Evolutionary conservation across 2,329 filamentous ascomycete genomes (phyloP), one percentile per base, ranked within the genome.

Genomic region (Cercospora sp.): DNA sequence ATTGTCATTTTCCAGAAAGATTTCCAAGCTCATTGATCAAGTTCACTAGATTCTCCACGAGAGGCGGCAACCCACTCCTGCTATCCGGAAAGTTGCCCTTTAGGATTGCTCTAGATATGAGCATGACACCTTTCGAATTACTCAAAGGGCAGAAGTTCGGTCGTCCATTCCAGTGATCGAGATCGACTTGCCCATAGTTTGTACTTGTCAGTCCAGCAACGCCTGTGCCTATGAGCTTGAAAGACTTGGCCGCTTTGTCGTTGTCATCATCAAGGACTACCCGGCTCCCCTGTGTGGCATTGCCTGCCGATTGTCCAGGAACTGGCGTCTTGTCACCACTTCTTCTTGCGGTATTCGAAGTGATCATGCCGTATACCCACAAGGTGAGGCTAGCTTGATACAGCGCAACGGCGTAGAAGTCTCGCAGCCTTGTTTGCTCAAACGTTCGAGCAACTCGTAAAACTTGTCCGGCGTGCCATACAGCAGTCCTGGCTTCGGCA

Each of bases 391-490:
- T 84, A 3, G 88, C 88, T 73, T 91, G 89, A 73, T 91, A 90
- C 0, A 91, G 83, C 0, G 86, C 87, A 8, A 91, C 85, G 0
- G 89, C 88, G 71, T 87, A 86, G 76, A 91, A 91, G 69, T 89
- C 87, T 57, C 86, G 85, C 16, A 76, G 63, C 42, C 68, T 65
- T 2, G 71, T 73, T 55, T 74, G 72, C 64, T 75, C 73, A 42
- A 75, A 75, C 2, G 45, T 60, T 12, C 71, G 65, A 5, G 88
- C 88, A 59, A 85, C 83, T 4, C 87, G 84, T 8, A 91, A 75
- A 1, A 90, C 82, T 75, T 91, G 89, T 0, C 87, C 89, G 1
- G 89, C 89, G 71, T 89, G 87, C 85, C 86, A 91, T 1, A 90
- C 74, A 10, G 88, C 86, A 62, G 84, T 83, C 28, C 88, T 82